Evolutionary conservation across 2,329 filamentous ascomycete genomes (phyloP), one percentile per base, ranked within the genome.

Genomic region (Parastagonospora avenae): DNA sequence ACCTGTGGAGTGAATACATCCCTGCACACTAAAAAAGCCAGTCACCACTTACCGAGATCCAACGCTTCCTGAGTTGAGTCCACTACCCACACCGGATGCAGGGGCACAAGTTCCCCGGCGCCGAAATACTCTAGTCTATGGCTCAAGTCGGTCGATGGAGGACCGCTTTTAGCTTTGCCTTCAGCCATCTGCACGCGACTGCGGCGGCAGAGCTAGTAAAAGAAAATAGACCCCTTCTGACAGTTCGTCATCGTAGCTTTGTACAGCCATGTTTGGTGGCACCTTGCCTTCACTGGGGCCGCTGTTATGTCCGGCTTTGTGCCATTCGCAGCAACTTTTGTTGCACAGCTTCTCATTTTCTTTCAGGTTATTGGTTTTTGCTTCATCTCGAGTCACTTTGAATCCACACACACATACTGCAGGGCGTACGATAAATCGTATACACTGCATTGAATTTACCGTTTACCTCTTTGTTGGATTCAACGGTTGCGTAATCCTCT

Each of bases 131-230:
- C 59, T 68, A 65, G 64, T 40, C 55, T 46, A 42, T 24, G 41
- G 48, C 47, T 56, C 38, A 52, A 55, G 43, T 38, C 42, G 39
- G 58, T 62, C 62, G 60, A 47, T 59, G 38, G 40, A 44, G 41
- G 55, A 59, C 48, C 46, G 15, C 46, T 39, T 50, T 55, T 49
- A 52, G 53, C 48, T 46, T 14, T 46, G 43, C 42, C 48, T 45
- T 41, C 45, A 48, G 51, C 42, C 48, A 59, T 59, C 59, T 60
- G 57, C 65, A 65, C 62, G 70, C 70, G 70, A 67, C 62, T 68
- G 54, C 60, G 64, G 70, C 70, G 69, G 67, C 60, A 64, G 59
- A 68, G 62, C 67, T 71, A 70, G 63, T 59, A 66, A 71, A 71
- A 61, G 60, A 48, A 24, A 24, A 24, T 24, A 46, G 43, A 5